phyloP scores from a whole-genome alignment of 1,139 yeast species.

The Yamadazyma spencermartinsiae region DNA sequence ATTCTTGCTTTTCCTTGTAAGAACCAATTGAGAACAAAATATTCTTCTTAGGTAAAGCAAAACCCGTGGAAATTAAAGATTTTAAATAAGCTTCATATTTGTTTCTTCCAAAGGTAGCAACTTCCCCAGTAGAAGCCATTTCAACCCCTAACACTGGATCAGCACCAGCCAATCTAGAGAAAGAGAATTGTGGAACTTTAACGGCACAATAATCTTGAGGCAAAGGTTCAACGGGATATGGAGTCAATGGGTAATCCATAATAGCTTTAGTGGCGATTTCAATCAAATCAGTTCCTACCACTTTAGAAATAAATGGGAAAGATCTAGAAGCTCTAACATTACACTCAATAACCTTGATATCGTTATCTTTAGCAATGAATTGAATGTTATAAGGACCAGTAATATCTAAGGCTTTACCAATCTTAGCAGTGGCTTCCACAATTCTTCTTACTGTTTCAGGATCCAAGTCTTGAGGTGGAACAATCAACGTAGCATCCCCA shows the following conservation, averaged over 20 bases:
- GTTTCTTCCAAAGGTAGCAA: conserved; percentile 94
- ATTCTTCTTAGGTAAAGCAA: conserved; percentile 93
- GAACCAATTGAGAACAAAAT: conserved; percentile 94
- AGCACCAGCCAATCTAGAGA: conserved; percentile 97
- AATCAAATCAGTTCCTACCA: conserved; percentile 93
- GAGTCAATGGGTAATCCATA: conserved; percentile 81
- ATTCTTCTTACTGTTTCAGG: conserved; percentile 89
- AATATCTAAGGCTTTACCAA: conserved; percentile 91
- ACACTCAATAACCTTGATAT: conserved; percentile 95
- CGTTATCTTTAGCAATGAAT: conserved; percentile 88
- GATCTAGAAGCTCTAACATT: conserved; percentile 98
- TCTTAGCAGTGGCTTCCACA: conserved; percentile 93
- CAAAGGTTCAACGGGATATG: conserved; percentile 85
- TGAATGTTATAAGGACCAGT: conserved; percentile 99
- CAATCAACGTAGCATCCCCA: conserved; percentile 97
- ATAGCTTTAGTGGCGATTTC: conserved; percentile 98
- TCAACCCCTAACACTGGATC: conserved; percentile 98
- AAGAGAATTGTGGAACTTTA: conserved; percentile 97
- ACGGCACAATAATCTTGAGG: conserved; percentile 96
- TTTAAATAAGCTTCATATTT: conserved; percentile 97
- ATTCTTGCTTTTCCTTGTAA: conserved; percentile 93
- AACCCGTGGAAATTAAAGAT: conserved; percentile 92
- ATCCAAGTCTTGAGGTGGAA: conserved; percentile 95
- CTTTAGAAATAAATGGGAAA: conserved; percentile 98
- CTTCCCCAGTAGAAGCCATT: conserved; percentile 99